Conservation (phyloP, 768 basidiomycete genomes). For the Lactifluus piperatus region DNA sequence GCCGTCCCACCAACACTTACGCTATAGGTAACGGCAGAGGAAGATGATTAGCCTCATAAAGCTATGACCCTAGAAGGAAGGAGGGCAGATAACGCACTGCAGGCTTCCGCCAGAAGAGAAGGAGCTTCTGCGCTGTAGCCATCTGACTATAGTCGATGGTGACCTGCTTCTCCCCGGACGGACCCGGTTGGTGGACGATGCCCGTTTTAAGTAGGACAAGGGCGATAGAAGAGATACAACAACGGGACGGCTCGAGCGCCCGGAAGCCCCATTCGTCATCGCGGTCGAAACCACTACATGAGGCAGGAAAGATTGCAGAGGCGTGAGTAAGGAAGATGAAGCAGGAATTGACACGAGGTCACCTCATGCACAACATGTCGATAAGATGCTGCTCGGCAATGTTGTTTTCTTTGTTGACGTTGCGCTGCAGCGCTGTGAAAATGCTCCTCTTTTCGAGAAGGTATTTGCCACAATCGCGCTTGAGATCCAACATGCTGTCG, state of each 20-base stretch:
- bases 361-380: slow-evolving; percentile 99
- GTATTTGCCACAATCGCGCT: slow-evolving; percentile 78
- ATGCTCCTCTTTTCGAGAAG: slow-evolving; percentile 87
- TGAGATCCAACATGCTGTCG: slow-evolving; percentile 65
- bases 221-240: slow-evolving; percentile 97
- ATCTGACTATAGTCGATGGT: slow-evolving; percentile 88
- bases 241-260: slow-evolving; percentile 89
- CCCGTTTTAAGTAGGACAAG: slow-evolving; percentile 97
- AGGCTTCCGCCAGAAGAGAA: slow-evolving; percentile 98
- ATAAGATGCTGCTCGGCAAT: slow-evolving; percentile 98
- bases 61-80: not conserved
- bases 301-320: not conserved
- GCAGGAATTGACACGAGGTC: slow-evolving; percentile 25
- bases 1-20: slow-evolving; percentile 99
- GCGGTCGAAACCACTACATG: slow-evolving; percentile 80
- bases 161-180: slow-evolving; percentile 56
- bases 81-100: slow-evolving; percentile 59
- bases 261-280: slow-evolving; percentile 99
- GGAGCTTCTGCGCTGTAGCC: slow-evolving; percentile 93
- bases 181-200: slow-evolving; percentile 59
- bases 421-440: slow-evolving; percentile 95
- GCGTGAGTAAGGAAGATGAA: slow-evolving; percentile 5
- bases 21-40: slow-evolving; percentile 35
- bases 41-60: slow-evolving; percentile 5
- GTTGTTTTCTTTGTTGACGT: slow-evolving; percentile 99